Evolutionary conservation across 2,329 filamentous ascomycete species (phyloP).

Genomic region (Claviceps quebecensis): DNA sequence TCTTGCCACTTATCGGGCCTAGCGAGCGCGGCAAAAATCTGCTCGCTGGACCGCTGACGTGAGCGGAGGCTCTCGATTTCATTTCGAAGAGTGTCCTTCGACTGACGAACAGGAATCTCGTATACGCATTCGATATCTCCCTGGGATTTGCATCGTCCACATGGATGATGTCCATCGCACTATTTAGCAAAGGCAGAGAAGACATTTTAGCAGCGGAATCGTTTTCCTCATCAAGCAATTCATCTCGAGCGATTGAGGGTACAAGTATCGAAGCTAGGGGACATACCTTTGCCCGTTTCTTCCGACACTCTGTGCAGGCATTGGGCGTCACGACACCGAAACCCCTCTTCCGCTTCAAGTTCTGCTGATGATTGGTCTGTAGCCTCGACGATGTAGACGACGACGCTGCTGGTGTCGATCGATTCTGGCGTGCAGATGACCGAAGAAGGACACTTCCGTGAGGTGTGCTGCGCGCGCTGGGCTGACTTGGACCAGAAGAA

Average conservation of each 20-base stretch:
- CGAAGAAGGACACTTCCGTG: slow-evolving; percentile 18
- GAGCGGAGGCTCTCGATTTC: slow-evolving; percentile 45
- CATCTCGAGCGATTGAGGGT: neutral
- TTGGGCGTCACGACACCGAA: slow-evolving; percentile 44
- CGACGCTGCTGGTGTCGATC: slow-evolving; percentile 5
- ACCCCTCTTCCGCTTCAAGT: slow-evolving; percentile 38
- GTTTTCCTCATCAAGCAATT: neutral
- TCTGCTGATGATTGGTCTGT: slow-evolving; percentile 15
- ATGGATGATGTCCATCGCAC: slow-evolving; percentile 47
- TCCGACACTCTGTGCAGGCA: slow-evolving; percentile 47
- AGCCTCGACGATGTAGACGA: slow-evolving; percentile 10
- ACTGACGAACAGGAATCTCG: slow-evolving; percentile 48
- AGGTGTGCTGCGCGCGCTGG: slow-evolving; percentile 20
- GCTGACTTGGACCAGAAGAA: slow-evolving; percentile 16
- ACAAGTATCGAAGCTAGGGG: neutral
- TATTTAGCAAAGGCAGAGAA: slow-evolving; percentile 12
- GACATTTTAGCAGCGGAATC: neutral
- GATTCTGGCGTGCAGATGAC: slow-evolving; percentile 4
- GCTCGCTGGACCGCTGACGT: slow-evolving; percentile 40
- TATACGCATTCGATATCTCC: slow-evolving; percentile 44
- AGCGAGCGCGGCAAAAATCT: slow-evolving; percentile 39
- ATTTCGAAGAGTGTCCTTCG: slow-evolving; percentile 45
- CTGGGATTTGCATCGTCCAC: slow-evolving; percentile 39
- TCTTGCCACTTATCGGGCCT: slow-evolving; percentile 39
- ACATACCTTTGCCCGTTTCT: slow-evolving; percentile 45